Conservation (phyloP, 768 basidiomycete genomes). For the Naganishia vaughanmartiniae region DNA sequence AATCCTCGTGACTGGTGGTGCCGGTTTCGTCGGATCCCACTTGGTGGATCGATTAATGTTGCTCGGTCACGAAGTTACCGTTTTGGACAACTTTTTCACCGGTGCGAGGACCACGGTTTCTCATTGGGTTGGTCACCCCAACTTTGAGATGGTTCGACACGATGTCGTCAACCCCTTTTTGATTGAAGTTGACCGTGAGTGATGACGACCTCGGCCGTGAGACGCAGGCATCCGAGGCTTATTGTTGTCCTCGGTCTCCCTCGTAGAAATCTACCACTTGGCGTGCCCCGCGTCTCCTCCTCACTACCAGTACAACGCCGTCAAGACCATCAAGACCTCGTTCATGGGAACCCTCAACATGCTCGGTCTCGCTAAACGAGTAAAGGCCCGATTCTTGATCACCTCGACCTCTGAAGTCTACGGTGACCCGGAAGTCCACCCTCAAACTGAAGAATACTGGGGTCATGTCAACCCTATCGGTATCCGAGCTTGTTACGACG, state of each 20-base stretch:
- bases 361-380: conserved; percentile 95
- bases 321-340: conserved; percentile 97
- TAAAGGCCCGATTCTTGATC: conserved; percentile 94
- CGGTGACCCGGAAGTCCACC: conserved; percentile 97
- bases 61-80: conserved; percentile 94
- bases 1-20: conserved; percentile 91
- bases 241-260: conserved; percentile 53
- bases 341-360: conserved; percentile 98
- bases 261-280: conserved; percentile 81
- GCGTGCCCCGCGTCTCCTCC: conserved; percentile 97
- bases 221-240: conserved; percentile 18
- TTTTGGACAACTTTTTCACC: conserved; percentile 98
- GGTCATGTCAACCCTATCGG: conserved; percentile 98
- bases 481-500: conserved; percentile 98
- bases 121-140: conserved; percentile 75
- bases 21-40: conserved; percentile 99
- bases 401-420: conserved; percentile 97
- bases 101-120: conserved; percentile 91
- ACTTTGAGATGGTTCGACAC: conserved; percentile 96
- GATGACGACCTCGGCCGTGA: conserved; percentile 57
- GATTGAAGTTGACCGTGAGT: conserved; percentile 83
- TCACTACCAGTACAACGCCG: conserved; percentile 95
- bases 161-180: conserved; percentile 96
- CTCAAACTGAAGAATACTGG: conserved; percentile 95
- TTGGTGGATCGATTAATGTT: conserved; percentile 95